These are phyloP conservation scores for Brettanomyces nanus DNA, from an alignment of 805 yeast genomes.

Conservation along the genomic window DNA sequence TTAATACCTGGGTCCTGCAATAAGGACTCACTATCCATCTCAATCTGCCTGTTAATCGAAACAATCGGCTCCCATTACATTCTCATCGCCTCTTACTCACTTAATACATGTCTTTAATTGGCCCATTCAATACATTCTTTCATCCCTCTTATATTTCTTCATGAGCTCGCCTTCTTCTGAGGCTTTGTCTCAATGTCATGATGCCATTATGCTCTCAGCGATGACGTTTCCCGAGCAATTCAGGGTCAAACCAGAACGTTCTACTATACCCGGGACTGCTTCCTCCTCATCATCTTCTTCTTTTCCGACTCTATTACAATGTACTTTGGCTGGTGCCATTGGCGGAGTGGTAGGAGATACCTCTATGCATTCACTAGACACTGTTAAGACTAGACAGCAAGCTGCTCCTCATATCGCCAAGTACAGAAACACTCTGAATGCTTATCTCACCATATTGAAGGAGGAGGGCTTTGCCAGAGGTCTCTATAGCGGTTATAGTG, in stretches of 20 bases:
- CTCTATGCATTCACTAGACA: constrained; percentile 90
- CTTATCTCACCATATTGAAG: constrained; percentile 62
- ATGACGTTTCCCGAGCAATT: constrained; percentile 2
- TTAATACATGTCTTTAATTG: too few species aligned
- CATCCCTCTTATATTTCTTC: too few species aligned
- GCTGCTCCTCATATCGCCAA: constrained; percentile 69
- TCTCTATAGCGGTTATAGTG: constrained; percentile 83
- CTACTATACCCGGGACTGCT: neutral
- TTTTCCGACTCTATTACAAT: constrained; percentile 39
- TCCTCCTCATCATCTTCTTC: neutral
- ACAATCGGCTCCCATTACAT: too few species aligned
- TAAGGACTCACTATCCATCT: too few species aligned
- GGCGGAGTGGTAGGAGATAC: constrained; percentile 94
- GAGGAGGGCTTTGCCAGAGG: constrained; percentile 87
- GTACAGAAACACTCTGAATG: constrained; percentile 67
- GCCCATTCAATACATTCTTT: too few species aligned
- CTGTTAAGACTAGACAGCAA: constrained; percentile 95
- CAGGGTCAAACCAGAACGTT: neutral
- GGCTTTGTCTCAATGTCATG: too few species aligned
- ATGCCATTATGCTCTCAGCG: too few species aligned
- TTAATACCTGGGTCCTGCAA: too few species aligned
- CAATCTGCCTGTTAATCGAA: too few species aligned
- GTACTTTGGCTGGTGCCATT: constrained; percentile 84
- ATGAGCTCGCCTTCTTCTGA: too few species aligned
- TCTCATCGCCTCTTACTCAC: too few species aligned